Conservation (phyloP, 176 grass and related monocot species). For the Musa acuminata region DNA sequence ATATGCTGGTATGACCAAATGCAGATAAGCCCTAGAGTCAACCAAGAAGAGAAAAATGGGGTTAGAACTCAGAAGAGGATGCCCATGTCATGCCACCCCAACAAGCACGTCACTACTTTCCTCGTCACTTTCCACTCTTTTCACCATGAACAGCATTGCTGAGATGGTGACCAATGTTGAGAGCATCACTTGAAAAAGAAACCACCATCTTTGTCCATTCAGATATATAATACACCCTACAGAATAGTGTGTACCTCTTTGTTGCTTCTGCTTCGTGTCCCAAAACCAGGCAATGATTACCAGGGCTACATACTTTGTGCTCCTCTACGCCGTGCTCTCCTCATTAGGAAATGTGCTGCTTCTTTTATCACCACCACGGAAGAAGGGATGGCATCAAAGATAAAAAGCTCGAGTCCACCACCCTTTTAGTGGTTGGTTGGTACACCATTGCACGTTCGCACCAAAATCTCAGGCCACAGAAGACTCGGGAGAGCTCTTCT, state of each 20-base stretch:
- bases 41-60: not conserved
- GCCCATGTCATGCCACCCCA: slow-evolving; percentile 11
- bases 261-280: not conserved
- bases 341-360: not conserved
- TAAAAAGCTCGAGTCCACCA: not conserved
- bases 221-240: not conserved
- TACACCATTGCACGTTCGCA: not conserved
- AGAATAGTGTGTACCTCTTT: not conserved
- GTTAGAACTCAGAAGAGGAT: not conserved
- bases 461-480: slow-evolving; percentile 1
- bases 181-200: slow-evolving; percentile 1
- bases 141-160: not conserved
- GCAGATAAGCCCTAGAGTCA: not conserved
- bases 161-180: not conserved
- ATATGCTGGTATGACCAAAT: not conserved
- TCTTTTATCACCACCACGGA: not conserved
- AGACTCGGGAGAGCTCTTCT: not conserved
- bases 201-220: not conserved
- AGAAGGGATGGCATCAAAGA: not conserved
- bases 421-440: not conserved
- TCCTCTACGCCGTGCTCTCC: not conserved
- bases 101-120: not conserved
- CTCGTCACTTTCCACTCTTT: not conserved
- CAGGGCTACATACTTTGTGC: not conserved
- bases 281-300: slow-evolving; percentile 9